Evolutionary conservation across 306 rosid species (phyloP).

Genomic region (Oemleria cerasiformis): DNA sequence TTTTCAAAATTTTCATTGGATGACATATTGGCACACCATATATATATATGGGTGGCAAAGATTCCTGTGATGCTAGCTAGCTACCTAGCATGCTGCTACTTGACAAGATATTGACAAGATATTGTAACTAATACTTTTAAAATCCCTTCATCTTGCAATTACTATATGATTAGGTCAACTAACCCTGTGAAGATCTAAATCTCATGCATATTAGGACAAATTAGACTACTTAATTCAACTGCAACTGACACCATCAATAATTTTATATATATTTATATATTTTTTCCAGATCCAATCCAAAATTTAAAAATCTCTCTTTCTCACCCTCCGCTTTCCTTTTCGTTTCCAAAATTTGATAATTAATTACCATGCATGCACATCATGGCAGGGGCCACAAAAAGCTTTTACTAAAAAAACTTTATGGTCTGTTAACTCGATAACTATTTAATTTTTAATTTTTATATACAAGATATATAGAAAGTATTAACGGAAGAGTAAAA

Average conservation of each 20-base stretch:
- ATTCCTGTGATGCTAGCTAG: conserved; percentile 32
- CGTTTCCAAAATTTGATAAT: background rate
- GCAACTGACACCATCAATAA: background rate
- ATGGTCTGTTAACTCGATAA: no score
- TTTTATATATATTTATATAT: background rate
- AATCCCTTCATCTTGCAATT: conserved; percentile 24
- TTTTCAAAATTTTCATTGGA: no score
- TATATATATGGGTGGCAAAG: conserved; percentile 23
- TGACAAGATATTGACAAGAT: background rate
- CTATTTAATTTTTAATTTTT: no score
- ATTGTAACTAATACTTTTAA: background rate
- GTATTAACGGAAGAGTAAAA: no score
- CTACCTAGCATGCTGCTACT: no score
- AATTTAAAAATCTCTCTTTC: background rate
- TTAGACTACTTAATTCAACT: background rate
- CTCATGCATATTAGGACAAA: conserved; percentile 12
- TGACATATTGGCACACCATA: background rate
- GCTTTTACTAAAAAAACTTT: background rate
- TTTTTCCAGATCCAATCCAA: background rate
- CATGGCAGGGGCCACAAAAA: conserved; percentile 1
- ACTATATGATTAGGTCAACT: conserved; percentile 44
- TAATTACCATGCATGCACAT: background rate
- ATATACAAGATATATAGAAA: no score
- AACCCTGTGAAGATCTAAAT: conserved; percentile 24
- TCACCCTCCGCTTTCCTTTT: background rate